Percentiles rank a stretch among this genome's conserved stretches.
These are phyloP conservation scores for Lactifluus echinatus DNA, from an alignment of 768 basidiomycete species.

Conservation along the genomic window DNA sequence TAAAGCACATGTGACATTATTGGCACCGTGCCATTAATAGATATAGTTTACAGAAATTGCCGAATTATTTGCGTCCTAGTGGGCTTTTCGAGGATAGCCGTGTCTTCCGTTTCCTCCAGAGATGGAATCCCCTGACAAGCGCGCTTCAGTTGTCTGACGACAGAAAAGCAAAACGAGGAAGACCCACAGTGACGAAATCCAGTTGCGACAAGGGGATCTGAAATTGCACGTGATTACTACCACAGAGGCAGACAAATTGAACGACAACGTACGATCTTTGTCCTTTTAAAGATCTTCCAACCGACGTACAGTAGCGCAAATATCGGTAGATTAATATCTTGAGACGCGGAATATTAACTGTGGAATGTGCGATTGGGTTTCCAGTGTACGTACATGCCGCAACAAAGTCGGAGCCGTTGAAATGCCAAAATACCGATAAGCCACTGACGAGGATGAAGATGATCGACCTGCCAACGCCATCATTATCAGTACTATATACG, in stretches of 20 bases:
- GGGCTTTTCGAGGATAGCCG: background rate
- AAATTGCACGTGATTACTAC: background rate
- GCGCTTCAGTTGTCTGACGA: background rate
- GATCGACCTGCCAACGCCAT: constrained; percentile 1
- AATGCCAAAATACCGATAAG: constrained; percentile 16
- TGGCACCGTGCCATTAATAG: too few species aligned
- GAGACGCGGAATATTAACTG: background rate
- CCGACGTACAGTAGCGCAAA: constrained; percentile 14
- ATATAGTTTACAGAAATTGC: constrained; percentile 12
- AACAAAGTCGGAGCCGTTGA: constrained; percentile 16
- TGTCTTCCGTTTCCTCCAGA: constrained; percentile 17
- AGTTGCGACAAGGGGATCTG: constrained; percentile 8
- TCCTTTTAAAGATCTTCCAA: constrained; percentile 16
- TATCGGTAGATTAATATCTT: constrained; percentile 18
- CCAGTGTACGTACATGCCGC: constrained; percentile 14
- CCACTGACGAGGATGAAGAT: constrained; percentile 19
- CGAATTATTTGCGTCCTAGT: background rate
- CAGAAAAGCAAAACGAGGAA: background rate
- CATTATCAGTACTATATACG: background rate
- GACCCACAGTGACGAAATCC: constrained; percentile 18
- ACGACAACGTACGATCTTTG: constrained; percentile 15
- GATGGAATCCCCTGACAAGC: constrained; percentile 12
- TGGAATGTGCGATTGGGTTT: background rate
- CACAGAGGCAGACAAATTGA: background rate
- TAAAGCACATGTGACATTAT: background rate